Percentiles rank a stretch among this genome's conserved stretches.
Conservation (phyloP, 306 rosid species). For the Corylus heterophylla region DNA sequence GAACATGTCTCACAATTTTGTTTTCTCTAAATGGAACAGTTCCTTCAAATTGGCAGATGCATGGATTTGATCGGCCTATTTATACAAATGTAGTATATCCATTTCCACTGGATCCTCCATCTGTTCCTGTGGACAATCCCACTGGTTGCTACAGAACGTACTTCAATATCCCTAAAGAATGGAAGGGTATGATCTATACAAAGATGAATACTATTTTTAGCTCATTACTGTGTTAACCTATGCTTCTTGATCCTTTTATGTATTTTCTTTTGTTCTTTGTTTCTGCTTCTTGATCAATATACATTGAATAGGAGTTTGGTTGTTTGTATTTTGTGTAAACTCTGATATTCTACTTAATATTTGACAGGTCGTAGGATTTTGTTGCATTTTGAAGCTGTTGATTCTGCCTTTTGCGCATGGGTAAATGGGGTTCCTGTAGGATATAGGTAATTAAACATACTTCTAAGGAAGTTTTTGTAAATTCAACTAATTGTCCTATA, state of each 20-base stretch:
- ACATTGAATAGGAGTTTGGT: conserved; percentile 1
- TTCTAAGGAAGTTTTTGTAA: conserved; percentile 2
- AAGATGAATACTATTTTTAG: neutral
- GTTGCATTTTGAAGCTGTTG: conserved; percentile 96
- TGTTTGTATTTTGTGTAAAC: conserved; percentile 1
- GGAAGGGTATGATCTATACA: conserved; percentile 65
- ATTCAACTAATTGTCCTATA: neutral
- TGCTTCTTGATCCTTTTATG: neutral
- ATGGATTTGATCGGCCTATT: conserved; percentile 89
- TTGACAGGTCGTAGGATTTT: conserved; percentile 84
- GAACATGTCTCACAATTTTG: conserved; percentile 27
- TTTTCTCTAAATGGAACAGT: conserved; percentile 57
- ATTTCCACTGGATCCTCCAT: conserved; percentile 85
- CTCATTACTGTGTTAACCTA: conserved; percentile 10
- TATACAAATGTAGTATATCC: conserved; percentile 78
- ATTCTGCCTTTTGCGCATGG: conserved; percentile 95
- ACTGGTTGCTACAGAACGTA: conserved; percentile 86
- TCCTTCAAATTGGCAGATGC: conserved; percentile 98
- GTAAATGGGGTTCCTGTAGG: conserved; percentile 82
- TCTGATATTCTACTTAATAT: conserved; percentile 15
- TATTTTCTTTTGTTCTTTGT: neutral
- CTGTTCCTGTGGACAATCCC: conserved; percentile 70
- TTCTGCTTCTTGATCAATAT: conserved; percentile 16
- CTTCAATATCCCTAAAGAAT: conserved; percentile 76
- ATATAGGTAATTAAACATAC: conserved; percentile 59